Conservation (phyloP, 2,329 filamentous ascomycete genomes). For the Cladophialophora immunda region DNA sequence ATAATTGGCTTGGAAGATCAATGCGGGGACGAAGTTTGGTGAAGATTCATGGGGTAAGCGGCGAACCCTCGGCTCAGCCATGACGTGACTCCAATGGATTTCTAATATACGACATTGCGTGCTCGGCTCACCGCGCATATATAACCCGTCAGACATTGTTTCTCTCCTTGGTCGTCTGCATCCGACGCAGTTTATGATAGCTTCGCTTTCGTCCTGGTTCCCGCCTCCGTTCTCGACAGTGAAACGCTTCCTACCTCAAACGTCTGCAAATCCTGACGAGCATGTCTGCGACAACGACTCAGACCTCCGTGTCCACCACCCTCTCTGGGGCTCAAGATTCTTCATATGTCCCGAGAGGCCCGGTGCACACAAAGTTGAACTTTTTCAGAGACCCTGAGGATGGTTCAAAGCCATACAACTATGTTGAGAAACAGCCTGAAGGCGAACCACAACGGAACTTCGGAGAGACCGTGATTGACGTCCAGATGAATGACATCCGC, state of each 20-base stretch:
- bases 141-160: slow-evolving; percentile 6
- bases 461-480: slow-evolving; percentile 57
- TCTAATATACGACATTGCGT: slow-evolving; percentile 37
- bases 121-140: slow-evolving; percentile 25
- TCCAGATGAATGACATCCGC: slow-evolving; percentile 76
- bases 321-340: slow-evolving; percentile 45
- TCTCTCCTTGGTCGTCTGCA: background rate
- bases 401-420: slow-evolving; percentile 69
- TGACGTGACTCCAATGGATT: slow-evolving; percentile 30
- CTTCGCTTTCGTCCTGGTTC: background rate
- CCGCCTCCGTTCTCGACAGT: background rate
- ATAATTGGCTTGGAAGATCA: slow-evolving; percentile 6
- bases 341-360: slow-evolving; percentile 63
- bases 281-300: slow-evolving; percentile 44
- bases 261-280: slow-evolving; percentile 1
- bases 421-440: slow-evolving; percentile 70
- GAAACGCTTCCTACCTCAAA: background rate
- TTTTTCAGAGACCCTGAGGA: slow-evolving; percentile 72
- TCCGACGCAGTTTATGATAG: background rate
- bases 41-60: slow-evolving; percentile 23
- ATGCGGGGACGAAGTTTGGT: slow-evolving; percentile 3
- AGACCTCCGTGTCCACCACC: slow-evolving; percentile 41
- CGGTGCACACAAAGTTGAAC: slow-evolving; percentile 69
- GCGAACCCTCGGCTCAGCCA: slow-evolving; percentile 29
- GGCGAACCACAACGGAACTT: slow-evolving; percentile 74